Evolutionary conservation across 225 moss, liverwort and hornwort species (phyloP).

Genomic region (Rhytidiadelphus loreus): DNA sequence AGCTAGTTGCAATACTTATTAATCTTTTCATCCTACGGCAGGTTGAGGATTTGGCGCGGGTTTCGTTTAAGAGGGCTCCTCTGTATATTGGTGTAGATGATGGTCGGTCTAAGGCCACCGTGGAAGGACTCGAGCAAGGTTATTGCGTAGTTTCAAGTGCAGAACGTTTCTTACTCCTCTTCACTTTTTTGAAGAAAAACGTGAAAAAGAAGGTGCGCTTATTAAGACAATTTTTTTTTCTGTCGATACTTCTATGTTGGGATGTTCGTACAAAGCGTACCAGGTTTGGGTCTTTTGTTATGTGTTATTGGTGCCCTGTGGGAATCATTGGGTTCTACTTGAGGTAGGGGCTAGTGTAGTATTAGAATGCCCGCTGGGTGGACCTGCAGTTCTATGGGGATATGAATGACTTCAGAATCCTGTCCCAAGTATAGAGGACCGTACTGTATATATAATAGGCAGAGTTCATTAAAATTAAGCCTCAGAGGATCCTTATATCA

Average conservation of each 20-base stretch:
- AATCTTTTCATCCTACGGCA: not conserved
- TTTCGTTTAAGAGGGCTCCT: constrained; percentile 83
- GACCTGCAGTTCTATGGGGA: not conserved
- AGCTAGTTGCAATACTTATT: not conserved
- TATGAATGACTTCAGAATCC: not conserved
- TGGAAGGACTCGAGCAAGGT: constrained; percentile 97
- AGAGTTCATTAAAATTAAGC: not conserved
- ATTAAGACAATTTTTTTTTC: not conserved
- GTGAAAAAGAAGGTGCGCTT: constrained; percentile 76
- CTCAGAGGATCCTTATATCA: not conserved
- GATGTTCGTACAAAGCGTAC: not conserved
- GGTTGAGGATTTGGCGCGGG: constrained; percentile 95
- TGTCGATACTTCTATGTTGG: not conserved
- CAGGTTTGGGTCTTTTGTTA: not conserved
- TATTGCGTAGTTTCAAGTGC: constrained; percentile 88
- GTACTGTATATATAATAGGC: not conserved
- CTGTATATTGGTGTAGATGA: constrained; percentile 96
- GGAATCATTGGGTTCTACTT: not conserved
- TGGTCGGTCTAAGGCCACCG: constrained; percentile 89
- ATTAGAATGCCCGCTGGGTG: not conserved
- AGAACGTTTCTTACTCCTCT: constrained; percentile 87
- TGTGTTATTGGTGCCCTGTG: not conserved
- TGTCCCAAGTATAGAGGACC: too few species aligned
- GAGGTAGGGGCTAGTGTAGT: not conserved
- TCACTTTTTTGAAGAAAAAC: constrained; percentile 96